These are phyloP conservation scores for Candida pseudoglaebosa DNA, from an alignment of 805 yeast genomes.

Conservation along the genomic window DNA sequence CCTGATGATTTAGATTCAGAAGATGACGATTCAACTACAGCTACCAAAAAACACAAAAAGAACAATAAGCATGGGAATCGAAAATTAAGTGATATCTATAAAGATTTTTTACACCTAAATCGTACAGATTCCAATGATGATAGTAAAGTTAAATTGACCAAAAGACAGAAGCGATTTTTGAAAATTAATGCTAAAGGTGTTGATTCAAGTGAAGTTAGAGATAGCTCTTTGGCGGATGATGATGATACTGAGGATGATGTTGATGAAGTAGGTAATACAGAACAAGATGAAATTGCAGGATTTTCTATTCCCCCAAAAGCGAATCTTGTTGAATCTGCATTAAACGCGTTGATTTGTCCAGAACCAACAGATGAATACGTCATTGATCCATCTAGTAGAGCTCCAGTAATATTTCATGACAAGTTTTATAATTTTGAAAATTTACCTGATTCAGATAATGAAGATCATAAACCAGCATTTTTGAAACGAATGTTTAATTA, in stretches of 20 bases:
- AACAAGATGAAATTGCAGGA: slow-evolving; percentile 11
- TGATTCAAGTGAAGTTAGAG: slow-evolving; percentile 10
- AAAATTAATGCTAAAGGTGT: slow-evolving; percentile 21
- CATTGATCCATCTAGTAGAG: slow-evolving; percentile 29
- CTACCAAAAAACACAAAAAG: neutral
- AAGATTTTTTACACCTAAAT: slow-evolving; percentile 16
- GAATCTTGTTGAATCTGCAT: slow-evolving; percentile 38
- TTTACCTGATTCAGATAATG: slow-evolving; percentile 17
- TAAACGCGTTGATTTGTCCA: slow-evolving; percentile 38
- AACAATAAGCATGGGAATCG: slow-evolving; percentile 1
- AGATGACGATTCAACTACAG: neutral
- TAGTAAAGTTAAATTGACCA: slow-evolving; percentile 1
- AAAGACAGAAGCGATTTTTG: slow-evolving; percentile 17
- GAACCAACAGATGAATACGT: slow-evolving; percentile 32
- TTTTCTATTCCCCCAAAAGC: slow-evolving; percentile 45
- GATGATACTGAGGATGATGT: slow-evolving; percentile 8
- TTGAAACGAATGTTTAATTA: slow-evolving; percentile 20
- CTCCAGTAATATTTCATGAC: slow-evolving; percentile 40
- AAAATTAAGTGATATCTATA: slow-evolving; percentile 11
- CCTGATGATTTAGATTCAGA: slow-evolving; percentile 19
- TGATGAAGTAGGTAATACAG: slow-evolving; percentile 7
- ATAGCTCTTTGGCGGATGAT: slow-evolving; percentile 3
- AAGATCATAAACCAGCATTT: slow-evolving; percentile 10
- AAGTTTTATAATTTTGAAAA: slow-evolving; percentile 32
- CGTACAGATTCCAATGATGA: neutral